Evolutionary conservation across 345 rosid genomes (phyloP), one percentile per base, ranked within the genome.

Genomic region (Rubroshorea leprosula): DNA sequence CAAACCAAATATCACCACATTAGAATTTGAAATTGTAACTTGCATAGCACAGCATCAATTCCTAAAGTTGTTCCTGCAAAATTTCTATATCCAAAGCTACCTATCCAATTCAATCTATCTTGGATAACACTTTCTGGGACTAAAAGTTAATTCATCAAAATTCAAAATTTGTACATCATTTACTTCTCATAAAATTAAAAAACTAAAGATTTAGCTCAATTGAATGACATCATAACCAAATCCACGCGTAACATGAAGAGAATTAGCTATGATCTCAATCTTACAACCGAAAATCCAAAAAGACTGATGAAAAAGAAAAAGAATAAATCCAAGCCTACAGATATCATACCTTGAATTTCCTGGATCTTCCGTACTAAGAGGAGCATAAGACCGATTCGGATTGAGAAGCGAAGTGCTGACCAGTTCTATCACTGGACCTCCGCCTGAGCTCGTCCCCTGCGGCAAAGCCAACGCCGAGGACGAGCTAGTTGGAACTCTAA

Each of bases 311-410:
- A n/a, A 35, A 35, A 35, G 11, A 35, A 4, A 35, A 35, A 6
- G 9, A 1, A 35, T 6, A 27, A 3, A 4, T 27, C 48, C 45
- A 39, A n/a, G n/a, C n/a, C 16, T 44, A 1, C 4, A n/a, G n/a
- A n/a, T n/a, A 11, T 19, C 22, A 43, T 65, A 94, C 95, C 97
- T 83, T 7, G 90, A 82, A 74, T 76, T 82, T 14, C 88, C 89
- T 23, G 90, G 92, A 81, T 94, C 97, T n/a, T 90, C 92, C 6
- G 96, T 87, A 46, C 95, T 82, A 20, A 94, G 90, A 19, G 92
- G 96, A 69, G 89, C 70, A 58, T 94, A 94, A 6, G 77, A 60
- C 12, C 90, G 86, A 57, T 81, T 72, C 15, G 77, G 78, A 62
- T 83, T 71, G 75, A 85, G 72, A 5, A 94, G 75, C 67, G 99